phyloP scores from a whole-genome alignment of 2,329 filamentous ascomycete species.

The Stagonosporopsis chrysanthemi region DNA sequence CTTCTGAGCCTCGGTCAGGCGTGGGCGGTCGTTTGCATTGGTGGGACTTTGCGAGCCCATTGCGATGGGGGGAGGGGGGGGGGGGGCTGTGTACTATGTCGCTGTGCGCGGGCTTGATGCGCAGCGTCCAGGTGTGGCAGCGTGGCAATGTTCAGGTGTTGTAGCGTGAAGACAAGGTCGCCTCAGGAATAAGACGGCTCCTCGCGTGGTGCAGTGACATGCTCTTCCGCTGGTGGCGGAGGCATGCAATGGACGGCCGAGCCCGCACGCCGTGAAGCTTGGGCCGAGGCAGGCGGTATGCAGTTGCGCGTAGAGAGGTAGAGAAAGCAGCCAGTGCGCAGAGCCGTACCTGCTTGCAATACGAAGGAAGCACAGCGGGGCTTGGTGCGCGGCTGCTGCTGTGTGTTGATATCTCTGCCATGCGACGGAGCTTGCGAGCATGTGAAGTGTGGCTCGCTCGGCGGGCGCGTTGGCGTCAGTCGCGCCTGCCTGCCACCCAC shows the following conservation, averaged over 20 bases:
- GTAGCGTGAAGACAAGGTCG: not conserved
- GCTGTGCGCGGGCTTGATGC: not conserved
- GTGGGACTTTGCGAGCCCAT: conserved; percentile 42
- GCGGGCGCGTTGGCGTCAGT: conserved; percentile 6
- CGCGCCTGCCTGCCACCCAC: too few relatives aligned
- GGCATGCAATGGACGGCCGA: conserved; percentile 12
- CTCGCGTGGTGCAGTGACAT: conserved; percentile 16
- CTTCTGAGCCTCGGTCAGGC: conserved; percentile 74
- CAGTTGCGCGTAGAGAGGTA: not conserved
- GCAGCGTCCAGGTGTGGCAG: not conserved
- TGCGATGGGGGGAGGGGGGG: conserved; percentile 14
- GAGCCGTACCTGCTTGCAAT: not conserved
- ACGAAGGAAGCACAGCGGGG: not conserved
- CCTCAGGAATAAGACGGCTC: conserved; percentile 3
- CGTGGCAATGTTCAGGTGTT: not conserved
- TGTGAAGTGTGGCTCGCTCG: conserved; percentile 16
- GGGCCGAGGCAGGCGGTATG: conserved; percentile 2
- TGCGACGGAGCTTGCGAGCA: conserved; percentile 3
- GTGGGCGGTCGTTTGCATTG: conserved; percentile 62
- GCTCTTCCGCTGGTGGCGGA: conserved; percentile 7
- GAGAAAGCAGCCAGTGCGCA: not conserved
- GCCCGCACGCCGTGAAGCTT: not conserved
- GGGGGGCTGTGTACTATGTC: not conserved
- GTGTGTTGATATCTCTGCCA: not conserved
- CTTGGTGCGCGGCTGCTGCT: not conserved